Evolutionary conservation across 352 stramenopile genomes (phyloP), one percentile per base, ranked within the genome.

Genomic region (Phytophthora tubulina): DNA sequence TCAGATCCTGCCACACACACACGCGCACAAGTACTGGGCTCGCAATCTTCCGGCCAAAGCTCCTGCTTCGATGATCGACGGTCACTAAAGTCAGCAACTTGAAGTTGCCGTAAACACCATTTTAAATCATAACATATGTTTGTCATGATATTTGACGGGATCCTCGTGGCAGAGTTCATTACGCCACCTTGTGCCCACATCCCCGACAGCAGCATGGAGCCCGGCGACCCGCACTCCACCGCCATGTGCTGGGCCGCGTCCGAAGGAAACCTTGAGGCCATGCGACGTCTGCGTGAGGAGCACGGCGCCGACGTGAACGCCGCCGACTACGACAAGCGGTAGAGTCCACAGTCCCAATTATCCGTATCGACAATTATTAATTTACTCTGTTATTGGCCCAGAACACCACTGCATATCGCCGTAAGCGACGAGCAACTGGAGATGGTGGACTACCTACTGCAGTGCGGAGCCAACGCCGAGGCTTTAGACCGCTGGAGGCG

Each of bases 311-410:
- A 95, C 60, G 84, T 95, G 17, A 93, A 94, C 60, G 76, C 80
- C 15, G 76, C 73, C n/a, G 88, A 95, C 70, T 92, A 93, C 58
- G 85, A 95, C 70, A 89, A 87, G 53, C 79, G 88, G 88, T 95
- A 78, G 4, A 35, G 14, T 55, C 11, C 0, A 6, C 48, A n/a
- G 2, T 50, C 31, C 57, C 10, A 7, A 21, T 33, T 10, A 31
- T 13, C 46, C 4, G 27, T 32, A 51, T 55, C 41, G 15, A 42
- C 32, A 11, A 3, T 55, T 31, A 7, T 42, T 31, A 17, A 27
- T 49, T 65, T 41, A 39, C 2, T 31, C 33, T 54, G 49, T 21
- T n/a, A 32, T 32, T 39, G 33, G 11, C 13, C 14, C 39, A 95
- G 88, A 10, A 95, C 88, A 45, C 85, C 88, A 38, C 70, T 95